Evolutionary conservation across 176 grass and related monocot species (phyloP).

Genomic region (Dactylis glomerata): DNA sequence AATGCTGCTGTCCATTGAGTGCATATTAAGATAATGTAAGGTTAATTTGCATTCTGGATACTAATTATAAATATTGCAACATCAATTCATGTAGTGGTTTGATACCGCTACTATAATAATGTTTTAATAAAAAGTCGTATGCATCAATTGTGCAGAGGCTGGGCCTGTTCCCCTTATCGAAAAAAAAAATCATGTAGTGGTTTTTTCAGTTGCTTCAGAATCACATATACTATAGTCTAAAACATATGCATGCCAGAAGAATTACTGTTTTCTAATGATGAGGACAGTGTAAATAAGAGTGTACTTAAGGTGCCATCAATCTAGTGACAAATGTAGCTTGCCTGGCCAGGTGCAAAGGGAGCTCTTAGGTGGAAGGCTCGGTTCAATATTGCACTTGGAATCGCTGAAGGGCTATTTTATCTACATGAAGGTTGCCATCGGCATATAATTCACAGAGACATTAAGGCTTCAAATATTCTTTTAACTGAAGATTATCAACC

Average conservation of each 20-base stretch:
- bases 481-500: conserved; percentile 92
- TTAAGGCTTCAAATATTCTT: conserved; percentile 99
- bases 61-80: conserved; percentile 1
- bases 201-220: conserved; percentile 8
- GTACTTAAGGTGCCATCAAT: conserved; percentile 18
- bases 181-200: neutral
- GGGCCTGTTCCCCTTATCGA: too few relatives aligned
- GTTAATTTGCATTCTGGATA: conserved; percentile 18
- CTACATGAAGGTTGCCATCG: conserved; percentile 93
- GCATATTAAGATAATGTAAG: neutral
- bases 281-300: neutral
- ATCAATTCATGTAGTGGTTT: neutral
- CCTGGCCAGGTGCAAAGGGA: conserved; percentile 74
- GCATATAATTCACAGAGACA: conserved; percentile 97
- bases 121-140: too few relatives aligned
- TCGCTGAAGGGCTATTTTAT: conserved; percentile 92
- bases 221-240: neutral
- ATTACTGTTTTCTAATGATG: neutral
- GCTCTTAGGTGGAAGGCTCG: conserved; percentile 75
- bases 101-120: too few relatives aligned
- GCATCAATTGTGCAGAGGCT: too few relatives aligned
- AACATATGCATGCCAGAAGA: neutral
- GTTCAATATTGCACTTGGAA: conserved; percentile 72
- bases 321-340: conserved; percentile 36
- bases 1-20: neutral